Percentiles rank a stretch among this genome's conserved stretches.
These are phyloP conservation scores for Aciculoconidium aculeatum DNA, from an alignment of 805 yeast species.

Conservation along the genomic window DNA sequence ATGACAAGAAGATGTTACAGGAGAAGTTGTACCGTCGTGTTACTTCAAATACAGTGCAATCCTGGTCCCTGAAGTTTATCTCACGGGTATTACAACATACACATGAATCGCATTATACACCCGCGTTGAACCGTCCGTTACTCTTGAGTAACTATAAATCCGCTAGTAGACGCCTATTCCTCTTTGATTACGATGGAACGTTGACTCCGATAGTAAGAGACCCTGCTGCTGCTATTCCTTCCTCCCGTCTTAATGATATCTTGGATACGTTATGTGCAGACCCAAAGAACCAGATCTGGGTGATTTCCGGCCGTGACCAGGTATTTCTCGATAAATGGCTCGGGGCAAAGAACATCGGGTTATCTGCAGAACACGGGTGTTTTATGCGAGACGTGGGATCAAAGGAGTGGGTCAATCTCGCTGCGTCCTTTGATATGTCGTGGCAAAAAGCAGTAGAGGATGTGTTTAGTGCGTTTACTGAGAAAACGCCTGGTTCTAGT, in stretches of 20 bases:
- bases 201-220: slow-evolving; percentile 93
- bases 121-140: slow-evolving; percentile 71
- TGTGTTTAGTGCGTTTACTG: slow-evolving; percentile 70
- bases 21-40: slow-evolving; percentile 57
- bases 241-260: slow-evolving; percentile 58
- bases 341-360: slow-evolving; percentile 67
- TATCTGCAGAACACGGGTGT: slow-evolving; percentile 97
- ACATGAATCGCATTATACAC: slow-evolving; percentile 47
- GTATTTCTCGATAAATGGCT: slow-evolving; percentile 83
- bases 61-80: slow-evolving; percentile 69
- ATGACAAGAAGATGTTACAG: slow-evolving; percentile 43
- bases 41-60: slow-evolving; percentile 64
- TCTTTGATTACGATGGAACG: slow-evolving; percentile 97
- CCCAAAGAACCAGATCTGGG: slow-evolving; percentile 85
- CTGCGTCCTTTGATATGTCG: slow-evolving; percentile 80
- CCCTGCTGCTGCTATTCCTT: slow-evolving; percentile 98
- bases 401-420: slow-evolving; percentile 74
- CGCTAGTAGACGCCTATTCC: slow-evolving; percentile 66
- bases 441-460: slow-evolving; percentile 86
- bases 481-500: slow-evolving; percentile 83
- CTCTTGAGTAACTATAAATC: slow-evolving; percentile 52
- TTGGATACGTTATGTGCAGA: slow-evolving; percentile 61
- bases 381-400: slow-evolving; percentile 72
- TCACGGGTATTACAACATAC: slow-evolving; percentile 40
- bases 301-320: slow-evolving; percentile 94